phyloP scores from a whole-genome alignment of 1,284 basidiomycete species.

The Pyrrhoderma lamaoense region DNA sequence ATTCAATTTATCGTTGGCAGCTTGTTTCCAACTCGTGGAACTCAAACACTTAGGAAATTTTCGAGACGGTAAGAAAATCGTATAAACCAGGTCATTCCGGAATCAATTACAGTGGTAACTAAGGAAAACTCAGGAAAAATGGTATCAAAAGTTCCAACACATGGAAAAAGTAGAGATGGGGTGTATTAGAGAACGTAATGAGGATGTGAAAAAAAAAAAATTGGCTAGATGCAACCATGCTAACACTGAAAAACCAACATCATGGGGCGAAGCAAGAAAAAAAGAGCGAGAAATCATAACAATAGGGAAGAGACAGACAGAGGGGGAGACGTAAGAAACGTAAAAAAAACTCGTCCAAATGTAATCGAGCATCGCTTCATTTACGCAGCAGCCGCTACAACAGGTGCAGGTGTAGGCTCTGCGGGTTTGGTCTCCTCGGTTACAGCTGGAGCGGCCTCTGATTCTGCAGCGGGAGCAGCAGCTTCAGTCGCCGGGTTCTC shows the following conservation, averaged over 20 bases:
- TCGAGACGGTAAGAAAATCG: neutral
- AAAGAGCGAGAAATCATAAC: conserved; percentile 36
- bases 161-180: conserved; percentile 16
- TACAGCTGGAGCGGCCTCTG: conserved; percentile 29
- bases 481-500: conserved; percentile 55
- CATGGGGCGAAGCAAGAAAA: conserved; percentile 44
- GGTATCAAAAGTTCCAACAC: conserved; percentile 17
- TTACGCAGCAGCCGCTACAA: conserved; percentile 26
- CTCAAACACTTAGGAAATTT: neutral
- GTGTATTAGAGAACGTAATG: conserved; percentile 17
- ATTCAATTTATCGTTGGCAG: neutral
- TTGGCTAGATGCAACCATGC: conserved; percentile 19
- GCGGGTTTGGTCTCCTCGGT: conserved; percentile 26
- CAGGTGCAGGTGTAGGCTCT: conserved; percentile 30
- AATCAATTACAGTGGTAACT: conserved; percentile 17
- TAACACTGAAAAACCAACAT: conserved; percentile 13
- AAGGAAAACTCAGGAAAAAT: conserved; percentile 14
- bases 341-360: conserved; percentile 9
- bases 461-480: conserved; percentile 29
- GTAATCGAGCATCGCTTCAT: conserved; percentile 3
- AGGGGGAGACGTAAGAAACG: conserved; percentile 7
- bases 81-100: conserved; percentile 11
- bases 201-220: conserved; percentile 16
- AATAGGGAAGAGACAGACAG: conserved; percentile 24
- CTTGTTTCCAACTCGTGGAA: neutral